phyloP scores from a whole-genome alignment of 352 stramenopile species.

The Aphanomyces invadans region DNA sequence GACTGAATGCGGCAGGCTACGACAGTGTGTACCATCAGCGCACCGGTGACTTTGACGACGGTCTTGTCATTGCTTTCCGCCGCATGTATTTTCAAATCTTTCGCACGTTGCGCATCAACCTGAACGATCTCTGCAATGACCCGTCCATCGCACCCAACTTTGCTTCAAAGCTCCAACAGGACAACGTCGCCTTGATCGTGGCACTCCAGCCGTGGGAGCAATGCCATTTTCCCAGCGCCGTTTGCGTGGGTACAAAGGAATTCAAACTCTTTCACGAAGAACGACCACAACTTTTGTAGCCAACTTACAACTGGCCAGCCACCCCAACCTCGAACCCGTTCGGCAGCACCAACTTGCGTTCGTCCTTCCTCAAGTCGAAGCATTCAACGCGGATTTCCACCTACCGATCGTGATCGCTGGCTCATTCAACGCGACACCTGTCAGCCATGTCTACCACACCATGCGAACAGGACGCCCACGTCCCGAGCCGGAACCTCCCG shows the following conservation, averaged over 20 bases:
- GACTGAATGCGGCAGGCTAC: constrained; percentile 62
- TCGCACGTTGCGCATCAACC: constrained; percentile 38
- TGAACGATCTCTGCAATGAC: constrained; percentile 44
- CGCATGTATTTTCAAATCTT: constrained; percentile 76
- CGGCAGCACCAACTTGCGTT: constrained; percentile 62
- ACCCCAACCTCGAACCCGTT: constrained; percentile 41
- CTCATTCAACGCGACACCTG: constrained; percentile 72
- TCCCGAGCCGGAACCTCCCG: constrained; percentile 38
- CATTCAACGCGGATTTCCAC: constrained; percentile 80
- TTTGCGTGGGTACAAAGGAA: constrained; percentile 42
- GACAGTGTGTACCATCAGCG: constrained; percentile 67
- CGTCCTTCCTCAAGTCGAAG: constrained; percentile 50
- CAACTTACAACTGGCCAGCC: constrained; percentile 41
- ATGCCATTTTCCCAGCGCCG: constrained; percentile 50
- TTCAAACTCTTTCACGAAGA: neutral
- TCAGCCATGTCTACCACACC: constrained; percentile 74
- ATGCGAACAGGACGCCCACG: constrained; percentile 50
- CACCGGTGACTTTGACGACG: constrained; percentile 39
- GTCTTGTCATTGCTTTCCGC: constrained; percentile 74
- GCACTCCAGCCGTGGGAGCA: constrained; percentile 77
- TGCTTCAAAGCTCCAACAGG: constrained; percentile 39
- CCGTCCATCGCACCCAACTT: constrained; percentile 42
- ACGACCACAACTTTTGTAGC: constrained; percentile 25
- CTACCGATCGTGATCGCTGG: constrained; percentile 71
- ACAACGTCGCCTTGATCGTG: constrained; percentile 68